Base-by-base conservation (phyloP, 768 basidiomycete genomes). In the Cystobasidium tubakii region DNA sequence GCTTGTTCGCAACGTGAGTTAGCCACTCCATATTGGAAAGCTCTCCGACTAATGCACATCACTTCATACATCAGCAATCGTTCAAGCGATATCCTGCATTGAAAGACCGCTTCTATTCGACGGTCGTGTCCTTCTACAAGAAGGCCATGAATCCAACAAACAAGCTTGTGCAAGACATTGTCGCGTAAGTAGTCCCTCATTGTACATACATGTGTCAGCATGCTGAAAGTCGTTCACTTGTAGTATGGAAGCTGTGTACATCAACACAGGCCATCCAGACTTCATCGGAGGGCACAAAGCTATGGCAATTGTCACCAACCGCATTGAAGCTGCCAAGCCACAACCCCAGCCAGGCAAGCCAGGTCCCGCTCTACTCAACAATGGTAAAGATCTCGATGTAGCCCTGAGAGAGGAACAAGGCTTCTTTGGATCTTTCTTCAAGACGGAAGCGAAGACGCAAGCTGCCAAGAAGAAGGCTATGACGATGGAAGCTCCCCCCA, bases 211-310 rank as follows among this genome's bases (percentile, higher is more conserved):
- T n/a, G n/a, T 10, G 31, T 23, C 23, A n/a, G n/a, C 23, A 23
- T 21, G 13, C 33, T 23, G 29, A 65, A 46, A 69, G 27, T 27
- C 34, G 67, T 62, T 67, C 66, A 62, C 54, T 43, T 13, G 33
- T 25, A 92, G 90, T 42, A 97, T 97, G 93, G 95, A 98, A 84
- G 92, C 94, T 43, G 95, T 92, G 81, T 99, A 98, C 81, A 89
- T 99, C 79, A 99, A 99, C 83, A 98, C 96, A 17, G 98, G 95
- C 0, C 96, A 99, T 81, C 96, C 96, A 0, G 96, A 99, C 83
- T 98, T 99, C 83, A 86, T 99, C 80, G 90, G 88, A 75, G 96
- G 96, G 27, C 95, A 99, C 83, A 93, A 89, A 83, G 96, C 96
- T 1, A 92, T 96, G 87, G 82, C 89, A 1, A 86, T 96, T 74